Evolutionary conservation across 208 protist genomes (phyloP), one percentile per base, ranked within the genome.

Genomic region (Wallacemonas rigidus): DNA sequence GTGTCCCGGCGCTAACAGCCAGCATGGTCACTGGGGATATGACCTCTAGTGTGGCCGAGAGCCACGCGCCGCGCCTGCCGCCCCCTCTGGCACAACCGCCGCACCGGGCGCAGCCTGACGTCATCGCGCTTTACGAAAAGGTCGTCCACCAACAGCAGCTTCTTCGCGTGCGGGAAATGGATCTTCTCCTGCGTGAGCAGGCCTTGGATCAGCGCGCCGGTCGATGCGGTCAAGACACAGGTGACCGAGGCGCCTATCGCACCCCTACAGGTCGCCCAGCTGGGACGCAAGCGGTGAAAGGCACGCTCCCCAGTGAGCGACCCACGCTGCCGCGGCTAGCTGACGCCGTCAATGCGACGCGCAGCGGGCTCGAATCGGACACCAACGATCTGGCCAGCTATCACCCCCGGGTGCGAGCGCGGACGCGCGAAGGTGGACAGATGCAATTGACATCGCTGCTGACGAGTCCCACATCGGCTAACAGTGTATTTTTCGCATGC

Each of bases 101-200:
- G 43, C 70, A 78, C 47, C n/a, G 63, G 43, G 54, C 62, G 48
- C 65, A 76, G 67, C 67, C 45, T 36, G 40, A 54, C 2, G 69
- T 68, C 14, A n/a, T 81, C 15, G 51, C 41, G 26, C 63, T 60
- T 14, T 55, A 79, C 65, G 70, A 70, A 50, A 74, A 77, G 65
- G 44, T 79, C 44, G 62, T 81, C 0, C 76, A 36, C 39, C 58
- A 79, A 63, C 74, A 70, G 55, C 77, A 79, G 69, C 57, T 77
- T 39, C 70, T 85, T 2, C 76, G 80, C 1, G 60, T 82, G 9
- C 53, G 80, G 36, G 82, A 88, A 60, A n/a, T 88, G n/a, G 76
- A 86, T 48, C 41, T 82, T 3, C 45, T 85, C 0, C 67, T 88
- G 41, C 78, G 75, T 26, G 70, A 82, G 67, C 60, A 65, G 40